phyloP scores from a whole-genome alignment of 495 filamentous ascomycete species.

The Staphylotrichum longicolle region DNA sequence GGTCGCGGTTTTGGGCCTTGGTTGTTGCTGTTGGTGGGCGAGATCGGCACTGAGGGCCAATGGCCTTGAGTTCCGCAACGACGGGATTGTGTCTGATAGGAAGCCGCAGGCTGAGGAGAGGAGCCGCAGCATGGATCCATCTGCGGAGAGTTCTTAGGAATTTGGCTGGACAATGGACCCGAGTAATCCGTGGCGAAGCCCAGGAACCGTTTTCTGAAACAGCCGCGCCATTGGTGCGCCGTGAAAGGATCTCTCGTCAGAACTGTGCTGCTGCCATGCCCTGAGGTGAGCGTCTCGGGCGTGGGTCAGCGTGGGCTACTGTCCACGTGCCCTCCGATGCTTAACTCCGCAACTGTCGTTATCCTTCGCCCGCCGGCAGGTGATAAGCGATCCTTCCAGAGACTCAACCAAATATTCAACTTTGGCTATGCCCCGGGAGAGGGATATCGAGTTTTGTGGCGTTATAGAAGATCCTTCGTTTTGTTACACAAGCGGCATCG shows the following conservation, averaged over 20 bases:
- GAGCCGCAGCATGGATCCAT: conserved; percentile 3
- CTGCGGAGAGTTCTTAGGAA: not conserved
- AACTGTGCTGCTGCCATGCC: conserved; percentile 3
- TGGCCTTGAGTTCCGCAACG: conserved; percentile 9
- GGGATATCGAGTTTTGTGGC: not conserved
- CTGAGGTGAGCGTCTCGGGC: conserved; percentile 13
- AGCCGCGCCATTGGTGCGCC: conserved; percentile 20
- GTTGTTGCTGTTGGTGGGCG: conserved; percentile 2
- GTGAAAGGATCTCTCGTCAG: conserved; percentile 20
- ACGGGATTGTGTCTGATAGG: conserved; percentile 18
- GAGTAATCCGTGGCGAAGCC: conserved; percentile 16
- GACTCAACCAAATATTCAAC: too few species aligned
- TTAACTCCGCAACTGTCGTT: too few species aligned
- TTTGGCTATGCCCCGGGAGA: too few species aligned
- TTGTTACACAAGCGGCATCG: not conserved
- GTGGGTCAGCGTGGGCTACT: not conserved
- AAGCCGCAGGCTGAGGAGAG: not conserved
- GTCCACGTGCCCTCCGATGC: too few species aligned
- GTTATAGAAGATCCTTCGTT: not conserved
- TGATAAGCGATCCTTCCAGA: too few species aligned
- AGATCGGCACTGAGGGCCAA: conserved; percentile 9
- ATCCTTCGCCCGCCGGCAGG: too few species aligned
- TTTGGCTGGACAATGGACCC: conserved; percentile 9
- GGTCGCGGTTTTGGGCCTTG: conserved; percentile 9
- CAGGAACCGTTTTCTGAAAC: conserved; percentile 20